Evolutionary conservation across 345 rosid species (phyloP), one percentile per base, ranked within the genome.

Genomic region (Pseudoturritis turrita): DNA sequence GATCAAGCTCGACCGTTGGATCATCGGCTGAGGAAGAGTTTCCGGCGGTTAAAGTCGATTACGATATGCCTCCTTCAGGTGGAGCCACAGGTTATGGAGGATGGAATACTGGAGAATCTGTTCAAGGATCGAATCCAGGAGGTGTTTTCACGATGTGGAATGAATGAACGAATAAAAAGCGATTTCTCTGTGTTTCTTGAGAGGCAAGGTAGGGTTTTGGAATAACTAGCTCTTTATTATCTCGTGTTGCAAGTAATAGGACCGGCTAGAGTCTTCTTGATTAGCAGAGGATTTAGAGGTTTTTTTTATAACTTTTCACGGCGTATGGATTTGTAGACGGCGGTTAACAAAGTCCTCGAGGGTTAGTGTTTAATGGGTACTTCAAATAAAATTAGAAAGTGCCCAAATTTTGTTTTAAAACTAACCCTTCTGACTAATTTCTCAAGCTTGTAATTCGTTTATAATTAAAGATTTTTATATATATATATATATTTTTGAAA

Each of bases 111-210:
- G 96, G 82, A 7, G 96, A 88, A 5, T 75, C 97, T 9, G 88
- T 75, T 76, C 89, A 84, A 33, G 96, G 96, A 29, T 78, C 96
- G 21, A 92, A 87, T 81, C 83, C 89, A 6, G 84, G 88, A 17
- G 82, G 87, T 10, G 83, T 83, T 65, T 95, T 87, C 60, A 83
- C 99, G 18, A 95, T 86, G 94, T 95, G 99, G 98, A 92, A 88
- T 54, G 97, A 87, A 29, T 91, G 68, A 85, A n/a, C n/a, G n/a
- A n/a, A n/a, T n/a, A n/a, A 55, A 39, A 51, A 7, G 13, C 11
- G 7, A 1, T 10, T 8, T 39, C 0, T 35, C 5, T 59, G 37
- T 62, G 17, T 29, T 70, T 45, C 55, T 63, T 76, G 79, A 0
- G 67, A 40, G 61, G 46, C 52, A 76, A 63, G 76, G 47, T 47